A percentile compares a stretch with the other conserved stretches of the same genome.
These are phyloP conservation scores for Scutellospora calospora DNA, from an alignment of 371 early-diverging fungal species.

Conservation along the genomic window DNA sequence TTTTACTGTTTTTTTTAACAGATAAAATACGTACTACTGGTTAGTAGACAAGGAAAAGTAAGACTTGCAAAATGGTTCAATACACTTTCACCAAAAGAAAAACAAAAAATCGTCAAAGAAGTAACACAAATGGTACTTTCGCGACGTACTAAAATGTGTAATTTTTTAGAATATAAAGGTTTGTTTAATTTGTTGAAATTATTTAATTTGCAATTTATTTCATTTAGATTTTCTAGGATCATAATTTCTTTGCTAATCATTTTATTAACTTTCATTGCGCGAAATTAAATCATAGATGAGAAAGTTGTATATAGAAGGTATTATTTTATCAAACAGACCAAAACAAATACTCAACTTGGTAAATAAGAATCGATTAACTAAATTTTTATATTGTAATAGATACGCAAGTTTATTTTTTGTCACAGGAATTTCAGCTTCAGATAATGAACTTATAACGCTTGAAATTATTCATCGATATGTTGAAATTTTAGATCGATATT, in stretches of 20 bases:
- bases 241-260: not conserved
- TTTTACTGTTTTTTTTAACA: conserved; percentile 41
- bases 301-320: conserved; percentile 93
- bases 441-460: conserved; percentile 93
- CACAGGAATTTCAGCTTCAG: conserved; percentile 89
- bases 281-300: conserved; percentile 62
- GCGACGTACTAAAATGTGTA: conserved; percentile 95
- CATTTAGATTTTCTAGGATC: not conserved
- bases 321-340: not conserved
- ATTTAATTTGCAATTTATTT: conserved; percentile 43
- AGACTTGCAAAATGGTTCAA: conserved; percentile 97
- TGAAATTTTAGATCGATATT: conserved; percentile 96
- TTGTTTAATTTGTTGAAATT: conserved; percentile 37
- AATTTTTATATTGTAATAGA: conserved; percentile 56
- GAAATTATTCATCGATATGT: conserved; percentile 98
- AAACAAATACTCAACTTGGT: not conserved
- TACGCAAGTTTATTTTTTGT: conserved; percentile 97
- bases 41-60: conserved; percentile 86
- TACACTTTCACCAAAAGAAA: conserved; percentile 91
- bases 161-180: conserved; percentile 97
- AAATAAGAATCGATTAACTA: not conserved
- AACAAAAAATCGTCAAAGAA: conserved; percentile 93
- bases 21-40: conserved; percentile 77
- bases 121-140: conserved; percentile 90
- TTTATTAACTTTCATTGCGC: conserved; percentile 25